A percentile compares a stretch with the other conserved stretches of the same genome.
Evolutionary conservation across 2,329 filamentous ascomycete species (phyloP).

Genomic region (Xylariaceae sp.): DNA sequence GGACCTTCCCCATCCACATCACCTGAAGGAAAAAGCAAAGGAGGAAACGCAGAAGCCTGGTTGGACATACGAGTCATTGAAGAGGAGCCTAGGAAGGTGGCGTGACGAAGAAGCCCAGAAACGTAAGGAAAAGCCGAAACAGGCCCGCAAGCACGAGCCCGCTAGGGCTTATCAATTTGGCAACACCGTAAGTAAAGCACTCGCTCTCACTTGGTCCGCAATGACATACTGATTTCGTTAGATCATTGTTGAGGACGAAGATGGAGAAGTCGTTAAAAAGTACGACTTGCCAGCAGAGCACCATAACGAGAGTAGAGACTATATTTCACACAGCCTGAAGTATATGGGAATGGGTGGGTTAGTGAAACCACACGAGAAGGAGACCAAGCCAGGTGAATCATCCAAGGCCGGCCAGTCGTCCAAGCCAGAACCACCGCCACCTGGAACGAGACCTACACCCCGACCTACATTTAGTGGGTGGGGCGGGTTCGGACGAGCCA

Average conservation of each 20-base stretch:
- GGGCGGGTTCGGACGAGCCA: slow-evolving; percentile 38
- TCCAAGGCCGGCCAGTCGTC: slow-evolving; percentile 24
- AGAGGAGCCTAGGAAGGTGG: slow-evolving; percentile 47
- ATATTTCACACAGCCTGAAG: slow-evolving; percentile 44
- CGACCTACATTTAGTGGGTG: slow-evolving; percentile 44
- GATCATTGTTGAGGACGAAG: slow-evolving; percentile 84
- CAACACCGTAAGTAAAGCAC: slow-evolving; percentile 54
- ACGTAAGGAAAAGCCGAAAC: slow-evolving; percentile 56
- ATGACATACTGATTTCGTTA: slow-evolving; percentile 25
- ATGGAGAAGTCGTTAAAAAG: slow-evolving; percentile 81
- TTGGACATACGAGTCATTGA: slow-evolving; percentile 43
- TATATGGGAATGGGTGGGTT: slow-evolving; percentile 50
- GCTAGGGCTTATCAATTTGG: slow-evolving; percentile 84
- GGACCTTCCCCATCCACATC: slow-evolving; percentile 10
- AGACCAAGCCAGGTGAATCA: slow-evolving; percentile 23
- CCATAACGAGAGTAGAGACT: slow-evolving; percentile 37
- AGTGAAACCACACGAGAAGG: slow-evolving; percentile 36
- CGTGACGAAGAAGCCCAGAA: slow-evolving; percentile 58
- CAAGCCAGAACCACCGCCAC: not conserved
- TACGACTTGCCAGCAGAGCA: slow-evolving; percentile 60
- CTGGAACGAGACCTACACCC: slow-evolving; percentile 29
- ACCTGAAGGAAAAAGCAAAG: slow-evolving; percentile 28
- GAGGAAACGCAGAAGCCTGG: slow-evolving; percentile 31
- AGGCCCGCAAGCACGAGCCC: slow-evolving; percentile 57
- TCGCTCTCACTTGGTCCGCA: not conserved